Percentiles rank a stretch among this genome's conserved stretches.
Evolutionary conservation across 1,284 basidiomycete species (phyloP).

Genomic region (Ustilago esculenta): DNA sequence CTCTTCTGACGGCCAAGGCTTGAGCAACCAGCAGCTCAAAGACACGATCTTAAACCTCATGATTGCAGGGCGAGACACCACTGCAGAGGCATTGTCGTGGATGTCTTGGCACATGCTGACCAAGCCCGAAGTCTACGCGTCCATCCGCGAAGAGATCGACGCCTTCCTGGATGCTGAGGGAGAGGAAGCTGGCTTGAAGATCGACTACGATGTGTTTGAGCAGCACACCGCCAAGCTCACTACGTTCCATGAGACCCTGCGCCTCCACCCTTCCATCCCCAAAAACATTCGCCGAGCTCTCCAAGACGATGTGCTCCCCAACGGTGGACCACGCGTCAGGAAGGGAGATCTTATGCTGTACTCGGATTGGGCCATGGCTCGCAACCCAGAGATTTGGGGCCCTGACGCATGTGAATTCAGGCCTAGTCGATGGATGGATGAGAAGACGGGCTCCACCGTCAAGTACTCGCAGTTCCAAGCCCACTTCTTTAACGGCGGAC

Average conservation of each 20-base stretch:
- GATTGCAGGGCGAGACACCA: constrained; percentile 48
- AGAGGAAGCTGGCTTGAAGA: too few relatives aligned
- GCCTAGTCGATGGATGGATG: constrained; percentile 72
- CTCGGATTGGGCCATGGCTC: constrained; percentile 45
- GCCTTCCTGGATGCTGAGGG: constrained; percentile 1
- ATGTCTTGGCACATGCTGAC: constrained; percentile 31
- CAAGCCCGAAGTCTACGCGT: constrained; percentile 13
- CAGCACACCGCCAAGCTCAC: constrained; percentile 28
- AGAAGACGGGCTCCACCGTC: neutral
- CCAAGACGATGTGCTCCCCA: constrained; percentile 11
- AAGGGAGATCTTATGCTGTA: constrained; percentile 11
- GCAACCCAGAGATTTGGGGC: constrained; percentile 72
- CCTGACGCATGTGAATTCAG: constrained; percentile 72
- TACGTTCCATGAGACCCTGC: constrained; percentile 37
- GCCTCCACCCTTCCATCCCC: constrained; percentile 39
- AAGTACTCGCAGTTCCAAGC: constrained; percentile 13
- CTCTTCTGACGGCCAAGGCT: constrained; percentile 10
- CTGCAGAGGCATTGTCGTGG: constrained; percentile 43
- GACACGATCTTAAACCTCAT: constrained; percentile 44
- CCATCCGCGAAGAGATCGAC: constrained; percentile 26
- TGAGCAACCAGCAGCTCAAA: constrained; percentile 37
- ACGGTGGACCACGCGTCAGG: constrained; percentile 5
- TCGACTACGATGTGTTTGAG: too few relatives aligned
- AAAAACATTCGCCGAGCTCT: constrained; percentile 14
- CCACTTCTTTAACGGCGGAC: constrained; percentile 41